Conservation (phyloP, 2,329 filamentous ascomycete genomes). For the Pseudomassariella vexata region DNA sequence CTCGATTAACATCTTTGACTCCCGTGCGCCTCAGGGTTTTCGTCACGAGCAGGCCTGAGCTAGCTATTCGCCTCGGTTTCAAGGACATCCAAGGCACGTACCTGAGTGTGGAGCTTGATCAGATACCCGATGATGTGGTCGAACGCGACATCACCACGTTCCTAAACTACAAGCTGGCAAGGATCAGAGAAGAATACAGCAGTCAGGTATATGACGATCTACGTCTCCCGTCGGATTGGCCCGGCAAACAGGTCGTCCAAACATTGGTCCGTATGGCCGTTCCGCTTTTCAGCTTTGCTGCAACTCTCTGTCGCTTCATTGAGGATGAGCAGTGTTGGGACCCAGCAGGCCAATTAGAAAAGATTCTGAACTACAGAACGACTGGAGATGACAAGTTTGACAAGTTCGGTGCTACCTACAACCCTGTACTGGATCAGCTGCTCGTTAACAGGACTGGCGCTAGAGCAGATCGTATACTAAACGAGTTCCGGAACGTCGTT, state of each 20-base stretch:
- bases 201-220: constrained; percentile 4
- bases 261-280: constrained; percentile 15
- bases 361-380: not conserved
- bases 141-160: constrained; percentile 28
- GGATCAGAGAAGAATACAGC: constrained; percentile 18
- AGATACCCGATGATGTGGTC: constrained; percentile 23
- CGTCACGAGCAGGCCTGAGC: constrained; percentile 33
- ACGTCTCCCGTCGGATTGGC: constrained; percentile 7
- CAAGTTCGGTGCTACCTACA: no score
- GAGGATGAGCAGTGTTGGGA: constrained; percentile 5
- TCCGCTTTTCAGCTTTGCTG: constrained; percentile 29
- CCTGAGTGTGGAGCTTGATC: constrained; percentile 26
- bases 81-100: constrained; percentile 13
- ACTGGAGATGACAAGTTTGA: not conserved
- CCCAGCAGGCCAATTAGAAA: not conserved
- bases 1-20: constrained; percentile 7
- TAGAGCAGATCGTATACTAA: no score
- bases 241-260: not conserved
- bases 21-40: constrained; percentile 23
- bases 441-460: no score
- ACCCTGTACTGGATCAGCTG: no score
- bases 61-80: constrained; percentile 28
- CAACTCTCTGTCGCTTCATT: constrained; percentile 24
- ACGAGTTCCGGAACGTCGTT: not conserved
- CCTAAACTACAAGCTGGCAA: constrained; percentile 18